Percentiles rank a stretch among this genome's conserved stretches.
Conservation (phyloP, 2,329 filamentous ascomycete species). For the Pseudogymnoascus sp. region DNA sequence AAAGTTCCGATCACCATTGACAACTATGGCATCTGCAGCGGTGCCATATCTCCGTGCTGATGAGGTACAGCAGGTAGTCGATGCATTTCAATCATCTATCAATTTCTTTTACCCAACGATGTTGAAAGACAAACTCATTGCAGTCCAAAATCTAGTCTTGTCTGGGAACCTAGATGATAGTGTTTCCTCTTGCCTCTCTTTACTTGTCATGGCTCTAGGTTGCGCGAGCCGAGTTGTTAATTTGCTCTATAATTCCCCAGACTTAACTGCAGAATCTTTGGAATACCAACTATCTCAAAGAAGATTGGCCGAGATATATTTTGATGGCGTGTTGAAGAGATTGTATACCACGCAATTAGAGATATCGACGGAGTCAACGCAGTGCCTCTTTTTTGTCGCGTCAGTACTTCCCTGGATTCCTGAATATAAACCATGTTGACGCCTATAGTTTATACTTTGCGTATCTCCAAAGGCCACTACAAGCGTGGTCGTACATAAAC, state of each 20-base stretch:
- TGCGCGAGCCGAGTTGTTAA: slow-evolving; percentile 5
- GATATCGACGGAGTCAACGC: slow-evolving; percentile 38
- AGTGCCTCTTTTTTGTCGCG: slow-evolving; percentile 44
- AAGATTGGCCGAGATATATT: slow-evolving; percentile 36
- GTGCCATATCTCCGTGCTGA: slow-evolving; percentile 35
- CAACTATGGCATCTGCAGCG: slow-evolving; percentile 29
- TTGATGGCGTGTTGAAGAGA: slow-evolving; percentile 38
- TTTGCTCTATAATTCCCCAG: slow-evolving; percentile 18
- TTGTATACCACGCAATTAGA: slow-evolving; percentile 39
- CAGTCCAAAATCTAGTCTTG: slow-evolving; percentile 27
- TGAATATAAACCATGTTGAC: background rate
- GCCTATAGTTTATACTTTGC: slow-evolving; percentile 39
- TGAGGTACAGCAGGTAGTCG: slow-evolving; percentile 35
- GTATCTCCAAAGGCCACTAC: slow-evolving; percentile 41
- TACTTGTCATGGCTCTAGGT: slow-evolving; percentile 17
- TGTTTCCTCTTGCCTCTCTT: slow-evolving; percentile 34
- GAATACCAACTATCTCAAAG: slow-evolving; percentile 27
- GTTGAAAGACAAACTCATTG: slow-evolving; percentile 32
- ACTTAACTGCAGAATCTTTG: slow-evolving; percentile 21
- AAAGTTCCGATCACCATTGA: slow-evolving; percentile 32
- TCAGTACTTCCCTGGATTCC: slow-evolving; percentile 23
- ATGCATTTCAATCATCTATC: slow-evolving; percentile 37
- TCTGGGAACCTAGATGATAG: slow-evolving; percentile 31
- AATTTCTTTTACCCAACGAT: slow-evolving; percentile 49
- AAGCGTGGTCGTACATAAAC: slow-evolving; percentile 45